A percentile compares a stretch with the other conserved stretches of the same genome.
Evolutionary conservation across 2,329 filamentous ascomycete species (phyloP).

Genomic region (Ophidiomyces ophidiicola): DNA sequence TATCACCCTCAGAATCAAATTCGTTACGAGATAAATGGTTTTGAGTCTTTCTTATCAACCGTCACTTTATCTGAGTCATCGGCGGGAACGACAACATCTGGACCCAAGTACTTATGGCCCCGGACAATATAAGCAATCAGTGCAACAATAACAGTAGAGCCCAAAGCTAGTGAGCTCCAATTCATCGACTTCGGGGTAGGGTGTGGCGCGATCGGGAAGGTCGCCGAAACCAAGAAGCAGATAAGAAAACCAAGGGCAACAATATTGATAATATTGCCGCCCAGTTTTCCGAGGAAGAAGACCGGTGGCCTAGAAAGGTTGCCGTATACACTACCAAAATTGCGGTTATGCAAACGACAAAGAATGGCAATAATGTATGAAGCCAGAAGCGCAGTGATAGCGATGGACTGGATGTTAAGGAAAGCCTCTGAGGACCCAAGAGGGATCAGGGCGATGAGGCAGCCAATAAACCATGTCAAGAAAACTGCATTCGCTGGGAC

Average conservation of each 20-base stretch:
- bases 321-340: conserved; percentile 9
- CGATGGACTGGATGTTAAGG: conserved; percentile 34
- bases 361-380: conserved; percentile 37
- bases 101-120: conserved; percentile 7
- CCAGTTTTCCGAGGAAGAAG: conserved; percentile 28
- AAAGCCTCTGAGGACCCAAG: conserved; percentile 39
- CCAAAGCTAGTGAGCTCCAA: conserved; percentile 38
- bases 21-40: too few species aligned
- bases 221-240: conserved; percentile 33
- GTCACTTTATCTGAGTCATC: not conserved
- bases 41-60: not conserved
- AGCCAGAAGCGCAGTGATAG: conserved; percentile 30
- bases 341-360: conserved; percentile 27
- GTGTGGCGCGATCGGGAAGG: conserved; percentile 31
- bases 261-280: conserved; percentile 35
- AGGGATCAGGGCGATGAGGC: conserved; percentile 41
- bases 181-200: conserved; percentile 35
- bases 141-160: conserved; percentile 30
- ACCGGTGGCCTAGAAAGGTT: conserved; percentile 6
- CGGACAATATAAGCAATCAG: conserved; percentile 4
- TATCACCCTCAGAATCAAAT: too few species aligned
- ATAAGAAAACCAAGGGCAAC: conserved; percentile 30
- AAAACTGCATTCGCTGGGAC: conserved; percentile 39
- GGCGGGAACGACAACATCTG: conserved; percentile 1
- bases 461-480: conserved; percentile 34